Base-by-base conservation (phyloP, 345 rosid species). In the Kernera saxatilis region DNA sequence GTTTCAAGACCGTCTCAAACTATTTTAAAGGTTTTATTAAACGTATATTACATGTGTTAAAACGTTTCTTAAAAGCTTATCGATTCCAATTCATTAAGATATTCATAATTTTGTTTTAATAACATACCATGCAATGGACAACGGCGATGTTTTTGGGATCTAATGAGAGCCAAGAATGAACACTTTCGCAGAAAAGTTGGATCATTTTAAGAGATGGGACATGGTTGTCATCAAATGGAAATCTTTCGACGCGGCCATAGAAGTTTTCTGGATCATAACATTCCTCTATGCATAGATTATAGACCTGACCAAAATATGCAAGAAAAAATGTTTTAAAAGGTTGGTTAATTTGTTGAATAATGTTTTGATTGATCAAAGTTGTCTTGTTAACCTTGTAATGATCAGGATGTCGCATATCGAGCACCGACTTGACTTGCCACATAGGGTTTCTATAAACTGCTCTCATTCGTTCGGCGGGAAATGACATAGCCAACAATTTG, bases 391-490 rank as follows among this genome's bases (percentile, higher is more conserved):
- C 98, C 98, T 89, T 89, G 78, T 91, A 93, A 48, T 93, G 92
- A 14, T 71, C 87, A 10, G 62, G 63, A 70, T 93, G 96, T 69
- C 90, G 78, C 97, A 85, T 84, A 71, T 91, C 97, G 46, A 93
- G 84, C 50, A 91, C 98, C 22, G 92, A 84, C 80, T 87, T 87
- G 70, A 93, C 98, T 84, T 93, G 97, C 97, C 98, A 93, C 13
- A 93, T 82, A 56, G 98, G 98, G 71, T 93, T 93, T 19, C 97
- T 83, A 58, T 91, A 89, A 79, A 93, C 77, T 0, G 96, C 94
- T 35, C 91, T 78, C 97, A 93, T 87, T 19, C 86, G 83, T 76
- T 93, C 91, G 1, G 96, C 91, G 10, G 97, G 98, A 69, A 93
- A 91, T 0, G 96, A 91, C 97, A 93, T 93, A 7, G 96, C 97